These are phyloP conservation scores for Leccinellum rugosiceps DNA, from an alignment of 768 basidiomycete species.

Conservation along the genomic window DNA sequence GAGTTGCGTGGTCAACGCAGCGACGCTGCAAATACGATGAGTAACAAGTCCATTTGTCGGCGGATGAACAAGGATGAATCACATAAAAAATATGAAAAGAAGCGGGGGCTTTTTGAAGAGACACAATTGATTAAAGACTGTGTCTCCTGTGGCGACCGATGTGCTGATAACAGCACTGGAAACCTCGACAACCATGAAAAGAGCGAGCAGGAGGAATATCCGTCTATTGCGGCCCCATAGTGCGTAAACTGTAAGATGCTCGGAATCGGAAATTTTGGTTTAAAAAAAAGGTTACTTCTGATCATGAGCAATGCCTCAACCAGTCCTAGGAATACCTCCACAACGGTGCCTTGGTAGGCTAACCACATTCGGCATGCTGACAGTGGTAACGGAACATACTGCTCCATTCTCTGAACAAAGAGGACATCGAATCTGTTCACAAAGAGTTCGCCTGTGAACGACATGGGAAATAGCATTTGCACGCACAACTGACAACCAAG, in stretches of 20 bases:
- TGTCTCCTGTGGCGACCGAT: neutral
- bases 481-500: slow-evolving; percentile 9
- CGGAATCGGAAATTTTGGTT: neutral
- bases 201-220: neutral
- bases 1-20: slow-evolving; percentile 1
- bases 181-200: slow-evolving; percentile 1
- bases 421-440: neutral
- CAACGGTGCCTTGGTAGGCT: slow-evolving; percentile 5
- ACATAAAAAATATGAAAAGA: slow-evolving; percentile 5
- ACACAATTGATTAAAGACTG: slow-evolving; percentile 5
- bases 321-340: slow-evolving; percentile 2
- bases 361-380: slow-evolving; percentile 8
- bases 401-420: slow-evolving; percentile 6
- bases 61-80: neutral
- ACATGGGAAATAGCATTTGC: neutral
- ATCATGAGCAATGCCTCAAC: slow-evolving; percentile 12
- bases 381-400: neutral
- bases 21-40: neutral
- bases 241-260: slow-evolving; percentile 1
- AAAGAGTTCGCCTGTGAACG: neutral
- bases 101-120: slow-evolving; percentile 2
- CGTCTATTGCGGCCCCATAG: slow-evolving; percentile 4
- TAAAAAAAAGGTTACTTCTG: slow-evolving; percentile 1
- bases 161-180: slow-evolving; percentile 1
- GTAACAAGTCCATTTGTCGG: neutral